Evolutionary conservation across 805 yeast genomes (phyloP), one percentile per base, ranked within the genome.

Genomic region (Barnettozyma salicaria): DNA sequence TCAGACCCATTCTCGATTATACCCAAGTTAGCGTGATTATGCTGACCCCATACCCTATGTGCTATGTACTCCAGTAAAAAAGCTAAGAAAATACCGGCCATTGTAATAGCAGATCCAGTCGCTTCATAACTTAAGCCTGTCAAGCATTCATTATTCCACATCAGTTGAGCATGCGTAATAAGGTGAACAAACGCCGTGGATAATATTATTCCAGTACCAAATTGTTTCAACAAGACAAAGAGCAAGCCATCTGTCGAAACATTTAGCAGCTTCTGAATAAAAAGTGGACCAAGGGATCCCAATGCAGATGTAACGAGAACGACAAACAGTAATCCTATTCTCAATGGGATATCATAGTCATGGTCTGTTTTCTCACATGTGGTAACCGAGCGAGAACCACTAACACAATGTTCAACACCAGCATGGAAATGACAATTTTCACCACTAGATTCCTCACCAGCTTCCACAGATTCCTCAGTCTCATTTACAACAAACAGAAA

Each of bases 361-460:
- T 45, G 36, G 18, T 42, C 44, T 9, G 17, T 34, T 23, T 28
- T 33, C 26, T 40, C 46, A 40, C 52, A 48, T 7, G 45, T 31
- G 9, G 36, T 18, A 19, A 39, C 48, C n/a, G 33, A 35, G 14
- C 27, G 30, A 13, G 38, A 35, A 19, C 44, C 48, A 26, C 48
- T 48, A 18, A 37, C 39, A 45, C 52, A 48, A 24, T 48, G 52
- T 22, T 48, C 50, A 17, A 48, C 48, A 32, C 52, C 52, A 20
- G 52, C 52, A 34, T 48, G 52, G 44, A 45, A 48, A 32, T 48
- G 52, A 39, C 52, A 48, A 21, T 30, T 39, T 9, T 30, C 27
- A n/a, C 45, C 45, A 18, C 23, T 12, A 8, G 32, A 4, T 27
- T 28, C 38, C 9, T 13, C 20, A 25, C 24, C 20, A n/a, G 14